These are phyloP conservation scores for Tilletia walkeri DNA, from an alignment of 1,284 basidiomycete species.

Conservation along the genomic window DNA sequence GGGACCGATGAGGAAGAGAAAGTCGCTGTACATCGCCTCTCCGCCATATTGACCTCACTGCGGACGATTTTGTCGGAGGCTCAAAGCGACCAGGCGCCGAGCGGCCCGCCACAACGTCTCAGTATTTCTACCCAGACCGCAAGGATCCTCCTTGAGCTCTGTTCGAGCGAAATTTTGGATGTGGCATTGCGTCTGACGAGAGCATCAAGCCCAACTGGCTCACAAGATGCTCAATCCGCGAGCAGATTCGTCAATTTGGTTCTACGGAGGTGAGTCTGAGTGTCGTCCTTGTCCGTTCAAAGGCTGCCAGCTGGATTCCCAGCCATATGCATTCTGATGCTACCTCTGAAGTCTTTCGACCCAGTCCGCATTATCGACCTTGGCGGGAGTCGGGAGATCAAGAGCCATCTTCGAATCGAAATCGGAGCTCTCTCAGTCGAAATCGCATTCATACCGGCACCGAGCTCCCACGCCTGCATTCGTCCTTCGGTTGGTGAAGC, in stretches of 20 bases:
- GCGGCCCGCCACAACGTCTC: background rate
- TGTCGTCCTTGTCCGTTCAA: background rate
- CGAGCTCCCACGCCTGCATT: constrained; percentile 26
- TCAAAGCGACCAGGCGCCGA: too few species aligned
- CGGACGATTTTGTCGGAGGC: too few species aligned
- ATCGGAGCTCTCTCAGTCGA: background rate
- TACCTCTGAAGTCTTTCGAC: constrained; percentile 30
- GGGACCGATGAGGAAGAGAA: background rate
- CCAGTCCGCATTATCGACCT: constrained; percentile 33
- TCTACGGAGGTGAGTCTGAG: background rate
- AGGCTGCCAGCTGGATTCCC: background rate
- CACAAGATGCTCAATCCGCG: background rate
- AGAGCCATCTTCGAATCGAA: background rate
- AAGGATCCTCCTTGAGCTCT: background rate
- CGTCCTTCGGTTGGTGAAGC: constrained; percentile 32
- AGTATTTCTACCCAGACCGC: background rate
- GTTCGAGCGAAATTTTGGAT: constrained; percentile 6
- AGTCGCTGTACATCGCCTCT: background rate
- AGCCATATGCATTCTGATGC: background rate
- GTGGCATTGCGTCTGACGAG: constrained; percentile 13
- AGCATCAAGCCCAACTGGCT: constrained; percentile 17
- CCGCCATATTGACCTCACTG: background rate
- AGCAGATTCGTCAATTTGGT: background rate
- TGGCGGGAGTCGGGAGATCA: background rate
- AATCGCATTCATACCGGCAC: background rate